Conservation (phyloP, 768 basidiomycete genomes). For the Leccinum variicolor region DNA sequence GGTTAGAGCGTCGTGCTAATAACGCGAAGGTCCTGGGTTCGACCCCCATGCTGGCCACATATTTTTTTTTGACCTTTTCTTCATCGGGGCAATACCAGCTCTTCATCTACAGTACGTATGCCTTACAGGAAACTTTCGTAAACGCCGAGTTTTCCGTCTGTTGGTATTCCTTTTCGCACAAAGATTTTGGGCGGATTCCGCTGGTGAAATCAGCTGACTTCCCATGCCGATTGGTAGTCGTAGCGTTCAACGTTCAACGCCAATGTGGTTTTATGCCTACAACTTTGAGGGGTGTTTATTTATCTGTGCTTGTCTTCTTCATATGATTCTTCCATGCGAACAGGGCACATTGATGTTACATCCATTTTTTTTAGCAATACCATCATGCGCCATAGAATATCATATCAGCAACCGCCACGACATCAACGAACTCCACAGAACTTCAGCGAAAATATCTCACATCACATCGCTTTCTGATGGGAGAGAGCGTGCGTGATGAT, state of each 20-base stretch:
- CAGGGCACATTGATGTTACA: neutral
- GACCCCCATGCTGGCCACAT: constrained; percentile 68
- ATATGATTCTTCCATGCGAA: neutral
- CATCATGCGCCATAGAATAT: neutral
- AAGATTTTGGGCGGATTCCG: too few species aligned
- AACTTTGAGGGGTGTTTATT: too few species aligned
- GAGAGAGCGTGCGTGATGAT: neutral
- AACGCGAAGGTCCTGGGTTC: constrained; percentile 64
- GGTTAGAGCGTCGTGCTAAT: constrained; percentile 35
- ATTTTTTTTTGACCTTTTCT: neutral
- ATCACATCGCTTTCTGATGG: neutral
- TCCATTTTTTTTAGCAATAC: neutral
- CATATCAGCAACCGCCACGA: neutral
- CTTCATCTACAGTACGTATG: too few species aligned
- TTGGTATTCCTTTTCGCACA: neutral
- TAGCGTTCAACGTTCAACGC: too few species aligned
- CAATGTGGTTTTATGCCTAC: too few species aligned
- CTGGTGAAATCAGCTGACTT: too few species aligned
- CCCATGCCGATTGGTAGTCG: too few species aligned
- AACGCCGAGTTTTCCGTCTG: neutral
- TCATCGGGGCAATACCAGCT: neutral
- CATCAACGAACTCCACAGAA: neutral
- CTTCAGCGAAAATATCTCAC: neutral
- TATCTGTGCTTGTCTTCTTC: neutral
- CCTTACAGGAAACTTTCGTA: neutral